Evolutionary conservation across 768 basidiomycete genomes (phyloP), one percentile per base, ranked within the genome.

Genomic region (Cyclocybe cylindracea): DNA sequence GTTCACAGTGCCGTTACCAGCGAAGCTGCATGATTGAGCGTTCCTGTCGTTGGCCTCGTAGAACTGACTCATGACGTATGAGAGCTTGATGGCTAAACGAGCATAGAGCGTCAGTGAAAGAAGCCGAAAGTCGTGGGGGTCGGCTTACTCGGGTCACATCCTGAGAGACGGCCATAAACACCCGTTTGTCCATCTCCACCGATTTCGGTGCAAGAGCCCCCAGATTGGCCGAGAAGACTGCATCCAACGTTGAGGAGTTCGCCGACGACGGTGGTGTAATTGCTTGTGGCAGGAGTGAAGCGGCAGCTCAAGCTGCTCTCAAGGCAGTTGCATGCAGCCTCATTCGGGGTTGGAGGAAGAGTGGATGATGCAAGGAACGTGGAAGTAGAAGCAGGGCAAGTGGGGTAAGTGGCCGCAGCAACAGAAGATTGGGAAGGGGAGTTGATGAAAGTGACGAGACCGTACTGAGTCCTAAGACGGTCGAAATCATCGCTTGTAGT

Each of bases 331-430:
- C 94, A 97, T n/a, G 86, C 87, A 19, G 77, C 69, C 46, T 86
- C 78, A 65, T 91, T 86, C 2, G 94, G 94, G 5, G 94, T 97
- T 0, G 87, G 84, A 13, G 94, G 94, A 33, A 96, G 73, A 8
- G 75, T 83, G 1, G 76, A 77, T 5, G 85, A 85, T 33, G 87
- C 91, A 39, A 82, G 69, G 67, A 87, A 82, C 2, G 73, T 76
- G n/a, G 75, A 65, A 56, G 79, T 85, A 53, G 79, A 64, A 13
- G 78, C 54, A 11, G 91, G 87, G 72, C 94, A 97, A 38, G 77
- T 61, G 31, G 83, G 78, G 50, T 85, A 89, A 13, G 66, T 64
- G 42, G 79, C 72, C 53, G 83, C 65, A 18, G 82, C 61, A 36
- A 66, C 72, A 44, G 68, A 67, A 13, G 61, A 57, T 51, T 68